Conservation (phyloP, 495 filamentous ascomycete species). For the Penicillium taxi region DNA sequence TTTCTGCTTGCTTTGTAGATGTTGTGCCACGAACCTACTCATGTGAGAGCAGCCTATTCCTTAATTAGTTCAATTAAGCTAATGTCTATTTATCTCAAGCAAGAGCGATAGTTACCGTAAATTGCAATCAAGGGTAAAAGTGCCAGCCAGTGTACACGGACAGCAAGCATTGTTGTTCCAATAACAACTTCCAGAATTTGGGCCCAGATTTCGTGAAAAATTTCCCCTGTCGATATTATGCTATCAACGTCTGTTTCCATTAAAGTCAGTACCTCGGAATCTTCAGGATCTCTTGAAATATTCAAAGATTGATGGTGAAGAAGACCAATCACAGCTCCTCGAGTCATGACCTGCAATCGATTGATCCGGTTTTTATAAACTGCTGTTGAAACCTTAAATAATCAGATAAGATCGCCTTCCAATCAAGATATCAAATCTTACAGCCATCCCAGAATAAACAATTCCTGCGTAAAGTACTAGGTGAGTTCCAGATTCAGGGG, state of each 20-base stretch:
- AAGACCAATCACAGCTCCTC: conserved; percentile 41
- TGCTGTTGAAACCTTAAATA: conserved; percentile 28
- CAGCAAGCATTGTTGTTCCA: conserved; percentile 43
- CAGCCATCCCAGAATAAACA: conserved; percentile 8
- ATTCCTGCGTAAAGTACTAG: conserved; percentile 3
- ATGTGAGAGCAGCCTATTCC: conserved; percentile 14
- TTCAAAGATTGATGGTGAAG: conserved; percentile 35
- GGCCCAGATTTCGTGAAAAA: conserved; percentile 46
- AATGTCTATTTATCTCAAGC: no score
- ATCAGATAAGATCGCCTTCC: background rate
- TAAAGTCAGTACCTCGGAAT: conserved; percentile 41
- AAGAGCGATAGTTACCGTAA: no score
- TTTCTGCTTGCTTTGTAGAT: conserved; percentile 18
- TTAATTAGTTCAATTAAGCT: no score
- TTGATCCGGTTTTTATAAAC: conserved; percentile 44
- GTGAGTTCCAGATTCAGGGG: background rate
- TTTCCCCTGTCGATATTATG: conserved; percentile 23
- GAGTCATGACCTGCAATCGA: conserved; percentile 40
- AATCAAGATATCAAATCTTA: background rate
- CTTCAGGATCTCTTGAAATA: conserved; percentile 25
- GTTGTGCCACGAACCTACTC: conserved; percentile 22
- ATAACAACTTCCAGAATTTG: conserved; percentile 44
- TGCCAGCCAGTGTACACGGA: conserved; percentile 37
- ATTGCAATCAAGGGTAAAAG: conserved; percentile 42
- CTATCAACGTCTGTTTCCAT: conserved; percentile 47